A percentile compares a stretch with the other conserved stretches of the same genome.
Conservation (phyloP, 2,329 filamentous ascomycete genomes). For the Sporothrix sp. region DNA sequence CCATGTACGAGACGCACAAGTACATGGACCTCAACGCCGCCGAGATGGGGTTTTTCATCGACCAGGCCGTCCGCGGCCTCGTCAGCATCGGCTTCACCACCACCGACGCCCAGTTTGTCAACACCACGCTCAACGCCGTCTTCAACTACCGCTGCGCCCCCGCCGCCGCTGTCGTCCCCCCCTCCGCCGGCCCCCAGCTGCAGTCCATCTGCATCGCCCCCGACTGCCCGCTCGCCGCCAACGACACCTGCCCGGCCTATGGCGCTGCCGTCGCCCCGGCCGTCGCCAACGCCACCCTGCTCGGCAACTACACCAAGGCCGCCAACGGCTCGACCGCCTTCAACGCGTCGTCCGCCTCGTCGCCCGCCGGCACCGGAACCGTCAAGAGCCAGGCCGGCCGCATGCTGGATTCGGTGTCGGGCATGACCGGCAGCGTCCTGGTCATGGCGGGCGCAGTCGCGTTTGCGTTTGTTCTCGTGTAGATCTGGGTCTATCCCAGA, state of each 20-base stretch:
- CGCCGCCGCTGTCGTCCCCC: slow-evolving; percentile 7
- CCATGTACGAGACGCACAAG: slow-evolving; percentile 15
- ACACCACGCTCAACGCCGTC: slow-evolving; percentile 5
- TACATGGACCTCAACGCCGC: slow-evolving; percentile 13
- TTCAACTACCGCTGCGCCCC: slow-evolving; percentile 14
- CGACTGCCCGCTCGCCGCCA: slow-evolving; percentile 10
- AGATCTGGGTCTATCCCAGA: too few relatives aligned
- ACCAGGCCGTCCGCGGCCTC: slow-evolving; percentile 13
- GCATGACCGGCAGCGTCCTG: too few relatives aligned
- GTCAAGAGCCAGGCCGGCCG: too few relatives aligned
- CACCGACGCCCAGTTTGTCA: slow-evolving; percentile 12
- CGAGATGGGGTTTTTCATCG: slow-evolving; percentile 13
- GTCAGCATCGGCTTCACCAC: slow-evolving; percentile 9
- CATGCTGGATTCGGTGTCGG: too few relatives aligned
- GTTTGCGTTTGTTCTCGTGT: too few relatives aligned
- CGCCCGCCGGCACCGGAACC: background rate
- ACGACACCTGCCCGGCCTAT: slow-evolving; percentile 11
- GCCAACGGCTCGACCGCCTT: slow-evolving; percentile 8
- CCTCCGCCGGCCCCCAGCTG: slow-evolving; percentile 9
- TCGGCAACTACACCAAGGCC: slow-evolving; percentile 11
- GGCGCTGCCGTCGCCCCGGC: slow-evolving; percentile 6
- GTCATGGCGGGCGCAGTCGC: too few relatives aligned
- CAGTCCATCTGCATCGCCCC: slow-evolving; percentile 14
- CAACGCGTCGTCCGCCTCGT: background rate
- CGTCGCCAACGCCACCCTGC: slow-evolving; percentile 11